Conservation (phyloP, 805 yeast genomes). For the Zygoascus biomembranicola region DNA sequence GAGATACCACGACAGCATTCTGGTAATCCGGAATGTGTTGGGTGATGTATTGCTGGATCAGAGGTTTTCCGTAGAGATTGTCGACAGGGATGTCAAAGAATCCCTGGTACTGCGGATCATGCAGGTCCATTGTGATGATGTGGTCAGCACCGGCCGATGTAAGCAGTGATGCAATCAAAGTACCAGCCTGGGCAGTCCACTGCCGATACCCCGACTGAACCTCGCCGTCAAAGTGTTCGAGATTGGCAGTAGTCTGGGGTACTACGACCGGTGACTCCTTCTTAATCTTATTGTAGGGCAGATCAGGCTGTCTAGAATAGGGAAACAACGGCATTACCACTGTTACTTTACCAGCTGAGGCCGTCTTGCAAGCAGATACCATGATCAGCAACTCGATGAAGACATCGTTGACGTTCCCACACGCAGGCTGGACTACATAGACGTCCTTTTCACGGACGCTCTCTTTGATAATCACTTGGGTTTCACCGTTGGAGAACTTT, state of each 20-base stretch:
- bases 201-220: slow-evolving; percentile 59
- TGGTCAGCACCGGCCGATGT: slow-evolving; percentile 95
- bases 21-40: slow-evolving; percentile 69
- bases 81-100: slow-evolving; percentile 95
- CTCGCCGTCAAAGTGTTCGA: no score
- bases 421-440: slow-evolving; percentile 78
- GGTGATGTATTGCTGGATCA: slow-evolving; percentile 75
- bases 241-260: background rate
- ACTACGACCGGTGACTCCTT: background rate
- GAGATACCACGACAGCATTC: slow-evolving; percentile 87
- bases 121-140: slow-evolving; percentile 94
- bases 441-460: slow-evolving; percentile 96
- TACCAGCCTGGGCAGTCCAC: slow-evolving; percentile 96
- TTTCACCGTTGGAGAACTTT: slow-evolving; percentile 68
- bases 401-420: slow-evolving; percentile 82
- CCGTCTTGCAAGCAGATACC: slow-evolving; percentile 88
- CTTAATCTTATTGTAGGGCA: slow-evolving; percentile 52
- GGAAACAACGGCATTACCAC: slow-evolving; percentile 93
- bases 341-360: slow-evolving; percentile 81
- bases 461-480: slow-evolving; percentile 74
- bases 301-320: slow-evolving; percentile 92
- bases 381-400: slow-evolving; percentile 75
- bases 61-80: slow-evolving; percentile 80
- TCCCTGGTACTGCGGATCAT: slow-evolving; percentile 97
- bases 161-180: slow-evolving; percentile 77